phyloP scores from a whole-genome alignment of 2,329 filamentous ascomycete genomes.

The Fusarium euwallaceae region DNA sequence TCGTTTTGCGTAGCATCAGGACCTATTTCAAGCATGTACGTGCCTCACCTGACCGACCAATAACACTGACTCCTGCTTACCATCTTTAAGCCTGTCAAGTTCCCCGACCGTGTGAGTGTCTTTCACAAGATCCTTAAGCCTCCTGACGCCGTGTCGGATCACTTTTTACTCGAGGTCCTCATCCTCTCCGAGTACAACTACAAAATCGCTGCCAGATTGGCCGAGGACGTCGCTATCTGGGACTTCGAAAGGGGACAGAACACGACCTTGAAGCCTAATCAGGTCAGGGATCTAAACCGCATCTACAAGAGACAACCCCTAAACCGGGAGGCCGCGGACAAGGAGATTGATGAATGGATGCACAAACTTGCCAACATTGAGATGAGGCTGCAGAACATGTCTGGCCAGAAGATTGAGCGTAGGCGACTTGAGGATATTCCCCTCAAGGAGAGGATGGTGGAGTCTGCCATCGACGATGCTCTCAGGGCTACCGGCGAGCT shows the following conservation, averaged over 20 bases:
- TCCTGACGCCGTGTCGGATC: constrained; percentile 58
- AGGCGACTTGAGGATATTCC: not conserved
- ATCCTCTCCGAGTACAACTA: constrained; percentile 82
- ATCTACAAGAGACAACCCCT: not conserved
- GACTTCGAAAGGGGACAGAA: constrained; percentile 52
- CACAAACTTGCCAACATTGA: not conserved
- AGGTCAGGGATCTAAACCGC: not conserved
- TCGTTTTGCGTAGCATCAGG: constrained; percentile 85
- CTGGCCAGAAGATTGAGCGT: not conserved
- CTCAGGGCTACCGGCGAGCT: not conserved
- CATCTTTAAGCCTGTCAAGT: constrained; percentile 77
- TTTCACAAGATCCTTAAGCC: constrained; percentile 79
- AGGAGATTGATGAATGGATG: not conserved
- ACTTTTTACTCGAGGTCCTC: constrained; percentile 71
- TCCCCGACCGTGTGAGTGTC: constrained; percentile 84
- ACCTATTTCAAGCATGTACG: constrained; percentile 90
- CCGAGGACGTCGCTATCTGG: constrained; percentile 63
- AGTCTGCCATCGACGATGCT: not conserved
- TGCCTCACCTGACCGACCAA: constrained; percentile 23
- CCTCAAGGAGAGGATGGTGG: not conserved
- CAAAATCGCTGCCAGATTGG: constrained; percentile 78
- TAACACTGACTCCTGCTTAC: not conserved
- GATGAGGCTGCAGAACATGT: not conserved
- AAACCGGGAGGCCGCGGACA: not conserved
- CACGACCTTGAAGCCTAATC: constrained; percentile 49